phyloP scores from a whole-genome alignment of 148 eudicot genomes.

The Fallopia convolvulus region DNA sequence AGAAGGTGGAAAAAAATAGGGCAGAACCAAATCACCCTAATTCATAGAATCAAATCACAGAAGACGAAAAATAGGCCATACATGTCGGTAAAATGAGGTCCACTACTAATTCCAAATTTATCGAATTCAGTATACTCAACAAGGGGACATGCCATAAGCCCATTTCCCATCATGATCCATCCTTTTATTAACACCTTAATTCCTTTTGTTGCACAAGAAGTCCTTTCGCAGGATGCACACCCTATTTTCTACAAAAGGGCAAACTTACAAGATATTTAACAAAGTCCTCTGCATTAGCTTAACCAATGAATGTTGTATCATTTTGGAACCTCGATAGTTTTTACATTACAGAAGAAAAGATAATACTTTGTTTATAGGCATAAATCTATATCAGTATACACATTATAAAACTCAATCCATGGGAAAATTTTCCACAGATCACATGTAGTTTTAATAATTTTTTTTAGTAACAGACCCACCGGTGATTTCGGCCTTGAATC shows the following conservation, averaged over 20 bases:
- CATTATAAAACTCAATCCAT: not conserved
- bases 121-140: constrained; percentile 96
- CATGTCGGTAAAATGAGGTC: constrained; percentile 46
- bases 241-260: constrained; percentile 71
- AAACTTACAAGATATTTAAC: not conserved
- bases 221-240: constrained; percentile 89
- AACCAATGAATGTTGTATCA: not conserved
- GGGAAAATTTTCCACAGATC: not conserved
- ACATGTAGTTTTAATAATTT: no score
- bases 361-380: not conserved
- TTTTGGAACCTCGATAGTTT: not conserved
- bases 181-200: constrained; percentile 81
- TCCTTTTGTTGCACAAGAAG: constrained; percentile 86
- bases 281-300: not conserved
- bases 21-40: no score
- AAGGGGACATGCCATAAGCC: constrained; percentile 91
- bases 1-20: not conserved
- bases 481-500: no score
- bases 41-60: no score
- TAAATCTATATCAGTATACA: not conserved
- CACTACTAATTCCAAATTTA: constrained; percentile 67
- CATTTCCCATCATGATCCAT: constrained; percentile 68
- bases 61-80: constrained; percentile 10
- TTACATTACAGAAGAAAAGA: not conserved
- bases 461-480: no score